Base-by-base conservation (phyloP, 768 basidiomycete species). In the Russula dissimulans region DNA sequence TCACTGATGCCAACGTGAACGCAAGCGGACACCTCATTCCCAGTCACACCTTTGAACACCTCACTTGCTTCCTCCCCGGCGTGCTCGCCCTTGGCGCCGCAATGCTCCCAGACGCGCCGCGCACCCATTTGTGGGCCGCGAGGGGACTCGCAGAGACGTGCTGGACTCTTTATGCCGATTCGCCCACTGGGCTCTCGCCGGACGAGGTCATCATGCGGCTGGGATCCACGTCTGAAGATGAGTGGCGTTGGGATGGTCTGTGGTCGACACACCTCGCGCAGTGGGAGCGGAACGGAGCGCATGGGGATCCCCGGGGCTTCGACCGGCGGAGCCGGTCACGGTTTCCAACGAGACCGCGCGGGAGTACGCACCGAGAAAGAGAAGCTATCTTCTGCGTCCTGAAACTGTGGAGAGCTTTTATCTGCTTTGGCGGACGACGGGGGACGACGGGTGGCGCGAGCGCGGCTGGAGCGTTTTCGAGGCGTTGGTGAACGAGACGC, bases 61-160 rank as follows among this genome's bases (percentile, higher is more conserved):
- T 91, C 42, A 83, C 88, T 9, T 91, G 89, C 71, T 91, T 91
- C 74, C 77, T 89, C 49, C 89, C 88, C 0, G 89, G 86, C 22
- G 71, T 89, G 12, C 76, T 91, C 52, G 86, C 89, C 4, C 76
- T 91, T 4, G 89, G 89, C 31, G 86, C 74, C 3, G 80, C 83
- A 58, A 79, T 79, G 5, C 78, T 90, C 51, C 81, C 81, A 29
- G 73, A 80, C 53, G 74, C 81, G 12, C 75, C 76, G 50, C 76
- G 84, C 12, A 68, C 84, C 31, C 88, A 91, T 67, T 69, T 81
- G 57, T 89, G 85, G 86, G 89, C 86, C 2, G 89, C 89, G 0
- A 78, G 85, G 65, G 89, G 86, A 15, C 75, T 91, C 22, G 85
- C 86, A 26, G 77, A 87, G 60, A 87, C 79, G 12, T 91, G 89